Evolutionary conservation across 306 rosid genomes (phyloP).

Genomic region (Prosopis cineraria): DNA sequence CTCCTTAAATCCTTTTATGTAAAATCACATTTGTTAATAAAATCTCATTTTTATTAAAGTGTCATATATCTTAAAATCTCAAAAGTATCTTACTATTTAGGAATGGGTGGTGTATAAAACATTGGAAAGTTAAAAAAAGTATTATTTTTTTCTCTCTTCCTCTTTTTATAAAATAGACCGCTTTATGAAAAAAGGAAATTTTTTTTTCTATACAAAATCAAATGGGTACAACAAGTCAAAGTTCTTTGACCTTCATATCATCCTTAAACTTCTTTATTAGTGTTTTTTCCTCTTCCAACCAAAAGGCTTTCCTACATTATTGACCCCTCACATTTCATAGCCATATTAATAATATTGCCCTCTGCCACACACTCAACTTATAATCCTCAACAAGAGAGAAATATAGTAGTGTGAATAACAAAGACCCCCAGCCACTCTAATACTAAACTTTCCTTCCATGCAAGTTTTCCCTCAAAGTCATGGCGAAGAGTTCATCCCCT

Average conservation of each 20-base stretch:
- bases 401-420: not conserved
- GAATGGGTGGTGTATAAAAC: too few relatives aligned
- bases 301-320: not conserved
- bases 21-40: too few relatives aligned
- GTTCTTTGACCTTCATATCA: not conserved
- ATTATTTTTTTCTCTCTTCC: too few relatives aligned
- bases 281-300: not conserved
- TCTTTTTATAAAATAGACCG: not conserved
- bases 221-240: conserved; percentile 20
- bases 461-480: conserved; percentile 24
- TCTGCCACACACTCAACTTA: conserved; percentile 61
- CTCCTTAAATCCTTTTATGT: too few relatives aligned
- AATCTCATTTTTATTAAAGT: too few relatives aligned
- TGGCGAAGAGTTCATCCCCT: conserved; percentile 56
- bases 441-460: conserved; percentile 35
- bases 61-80: too few relatives aligned
- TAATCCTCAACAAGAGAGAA: conserved; percentile 32
- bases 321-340: not conserved
- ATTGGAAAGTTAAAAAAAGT: too few relatives aligned
- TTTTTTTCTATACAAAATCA: conserved; percentile 18
- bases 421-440: not conserved
- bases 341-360: conserved; percentile 38
- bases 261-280: not conserved
- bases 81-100: too few relatives aligned
- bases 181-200: not conserved